Evolutionary conservation across 306 rosid genomes (phyloP).

Genomic region (Lathyrus aphaca): DNA sequence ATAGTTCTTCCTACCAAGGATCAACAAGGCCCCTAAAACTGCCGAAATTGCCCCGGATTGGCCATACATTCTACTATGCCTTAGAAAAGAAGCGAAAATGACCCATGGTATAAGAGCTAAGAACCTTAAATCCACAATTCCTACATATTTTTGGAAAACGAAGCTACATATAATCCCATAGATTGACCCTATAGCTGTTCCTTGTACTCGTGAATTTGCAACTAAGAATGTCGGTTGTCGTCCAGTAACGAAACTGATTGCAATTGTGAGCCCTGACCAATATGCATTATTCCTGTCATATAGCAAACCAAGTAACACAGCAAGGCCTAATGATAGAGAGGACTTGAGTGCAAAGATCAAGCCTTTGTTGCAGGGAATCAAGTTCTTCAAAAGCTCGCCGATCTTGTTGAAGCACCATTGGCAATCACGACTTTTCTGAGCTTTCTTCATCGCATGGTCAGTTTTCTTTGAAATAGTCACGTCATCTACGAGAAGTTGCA

Average conservation of each 20-base stretch:
- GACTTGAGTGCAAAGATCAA: slow-evolving; percentile 70
- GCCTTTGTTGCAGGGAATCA: slow-evolving; percentile 45
- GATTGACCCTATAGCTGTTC: slow-evolving; percentile 78
- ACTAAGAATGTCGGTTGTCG: slow-evolving; percentile 64
- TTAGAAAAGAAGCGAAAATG: slow-evolving; percentile 59
- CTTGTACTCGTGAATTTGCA: slow-evolving; percentile 77
- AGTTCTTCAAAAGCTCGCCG: slow-evolving; percentile 34
- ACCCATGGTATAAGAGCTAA: slow-evolving; percentile 72
- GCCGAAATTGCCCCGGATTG: slow-evolving; percentile 77
- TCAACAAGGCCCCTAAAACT: slow-evolving; percentile 68
- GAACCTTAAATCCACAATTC: slow-evolving; percentile 44
- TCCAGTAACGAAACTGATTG: slow-evolving; percentile 60
- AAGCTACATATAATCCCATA: slow-evolving; percentile 66
- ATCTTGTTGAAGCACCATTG: slow-evolving; percentile 29
- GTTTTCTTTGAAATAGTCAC: slow-evolving; percentile 37
- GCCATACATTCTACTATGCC: slow-evolving; percentile 82
- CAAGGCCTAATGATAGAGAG: slow-evolving; percentile 68
- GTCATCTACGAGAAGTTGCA: slow-evolving; percentile 56
- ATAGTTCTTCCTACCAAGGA: slow-evolving; percentile 71
- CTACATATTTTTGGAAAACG: slow-evolving; percentile 36
- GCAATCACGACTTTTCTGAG: slow-evolving; percentile 16
- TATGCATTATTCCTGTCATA: slow-evolving; percentile 62
- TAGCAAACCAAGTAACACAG: slow-evolving; percentile 65
- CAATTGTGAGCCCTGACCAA: slow-evolving; percentile 80
- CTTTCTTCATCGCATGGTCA: slow-evolving; percentile 1